phyloP scores from a whole-genome alignment of 805 yeast species.

The Metschnikowia reukaufii region DNA sequence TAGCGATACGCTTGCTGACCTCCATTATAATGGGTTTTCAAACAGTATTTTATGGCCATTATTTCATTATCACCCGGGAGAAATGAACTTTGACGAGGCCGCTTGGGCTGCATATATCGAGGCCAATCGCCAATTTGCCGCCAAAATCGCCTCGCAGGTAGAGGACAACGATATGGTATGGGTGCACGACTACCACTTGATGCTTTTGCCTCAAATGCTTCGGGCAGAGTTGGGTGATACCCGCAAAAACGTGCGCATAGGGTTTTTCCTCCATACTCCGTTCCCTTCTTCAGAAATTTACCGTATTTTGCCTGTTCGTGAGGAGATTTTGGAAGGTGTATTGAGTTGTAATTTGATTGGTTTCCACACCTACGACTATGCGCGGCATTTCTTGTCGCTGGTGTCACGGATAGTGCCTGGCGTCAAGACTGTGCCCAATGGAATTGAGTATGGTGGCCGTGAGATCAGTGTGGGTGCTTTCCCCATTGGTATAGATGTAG shows the following conservation, averaged over 20 bases:
- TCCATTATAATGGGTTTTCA: conserved; percentile 94
- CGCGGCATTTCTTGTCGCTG: conserved; percentile 89
- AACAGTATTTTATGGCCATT: conserved; percentile 97
- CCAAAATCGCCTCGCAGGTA: conserved; percentile 64
- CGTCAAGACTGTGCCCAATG: conserved; percentile 85
- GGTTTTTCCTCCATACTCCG: conserved; percentile 96
- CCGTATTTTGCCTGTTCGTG: conserved; percentile 91
- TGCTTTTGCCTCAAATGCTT: conserved; percentile 89
- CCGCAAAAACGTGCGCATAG: conserved; percentile 65
- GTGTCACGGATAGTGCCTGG: conserved; percentile 76
- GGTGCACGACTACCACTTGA: conserved; percentile 97
- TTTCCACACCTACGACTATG: conserved; percentile 98
- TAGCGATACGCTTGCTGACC: conserved; percentile 86
- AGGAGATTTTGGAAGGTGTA: conserved; percentile 88
- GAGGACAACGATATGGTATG: conserved; percentile 87
- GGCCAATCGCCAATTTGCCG: conserved; percentile 83
- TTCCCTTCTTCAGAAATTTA: conserved; percentile 97
- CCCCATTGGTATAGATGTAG: conserved; percentile 99
- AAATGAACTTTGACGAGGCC: conserved; percentile 94
- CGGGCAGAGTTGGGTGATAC: conserved; percentile 56
- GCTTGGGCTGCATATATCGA: conserved; percentile 98
- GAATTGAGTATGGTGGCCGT: conserved; percentile 74
- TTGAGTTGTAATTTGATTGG: conserved; percentile 93
- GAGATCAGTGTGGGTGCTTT: conserved; percentile 89
- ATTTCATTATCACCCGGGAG: conserved; percentile 98